Evolutionary conservation across 1,284 basidiomycete genomes (phyloP).

Genomic region (Inonotus hispidus): DNA sequence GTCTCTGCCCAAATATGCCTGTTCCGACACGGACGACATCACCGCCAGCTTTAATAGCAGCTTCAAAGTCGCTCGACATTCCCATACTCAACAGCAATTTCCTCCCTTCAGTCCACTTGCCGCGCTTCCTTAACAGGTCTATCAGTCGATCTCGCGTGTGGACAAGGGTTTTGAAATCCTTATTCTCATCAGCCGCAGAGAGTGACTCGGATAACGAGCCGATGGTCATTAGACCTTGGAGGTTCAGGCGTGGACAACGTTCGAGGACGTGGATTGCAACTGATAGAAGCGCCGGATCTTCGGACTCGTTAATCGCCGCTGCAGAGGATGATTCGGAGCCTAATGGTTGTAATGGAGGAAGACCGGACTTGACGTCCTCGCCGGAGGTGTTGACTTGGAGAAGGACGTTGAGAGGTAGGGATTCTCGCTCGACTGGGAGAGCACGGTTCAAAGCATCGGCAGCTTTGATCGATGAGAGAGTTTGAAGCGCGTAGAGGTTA

Average conservation of each 20-base stretch:
- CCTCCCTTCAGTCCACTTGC: slow-evolving; percentile 49
- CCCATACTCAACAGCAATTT: slow-evolving; percentile 89
- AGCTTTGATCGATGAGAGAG: slow-evolving; percentile 82
- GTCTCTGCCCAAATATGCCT: slow-evolving; percentile 71
- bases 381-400: slow-evolving; percentile 94
- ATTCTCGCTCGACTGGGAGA: slow-evolving; percentile 45
- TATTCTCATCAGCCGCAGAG: slow-evolving; percentile 57
- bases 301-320: too few relatives aligned
- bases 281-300: slow-evolving; percentile 45
- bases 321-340: slow-evolving; percentile 11
- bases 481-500: slow-evolving; percentile 88
- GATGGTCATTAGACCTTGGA: slow-evolving; percentile 96
- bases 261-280: slow-evolving; percentile 72
- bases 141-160: slow-evolving; percentile 57
- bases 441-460: slow-evolving; percentile 82
- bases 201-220: slow-evolving; percentile 77
- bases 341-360: slow-evolving; percentile 48
- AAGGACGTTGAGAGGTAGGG: slow-evolving; percentile 65
- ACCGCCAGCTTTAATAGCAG: slow-evolving; percentile 80
- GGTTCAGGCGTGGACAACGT: slow-evolving; percentile 66
- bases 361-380: slow-evolving; percentile 86
- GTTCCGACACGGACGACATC: slow-evolving; percentile 91
- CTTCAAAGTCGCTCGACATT: slow-evolving; percentile 94
- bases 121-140: slow-evolving; percentile 33
- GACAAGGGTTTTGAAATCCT: slow-evolving; percentile 76